Evolutionary conservation across 805 yeast genomes (phyloP).

Genomic region (Torulaspora quercuum): DNA sequence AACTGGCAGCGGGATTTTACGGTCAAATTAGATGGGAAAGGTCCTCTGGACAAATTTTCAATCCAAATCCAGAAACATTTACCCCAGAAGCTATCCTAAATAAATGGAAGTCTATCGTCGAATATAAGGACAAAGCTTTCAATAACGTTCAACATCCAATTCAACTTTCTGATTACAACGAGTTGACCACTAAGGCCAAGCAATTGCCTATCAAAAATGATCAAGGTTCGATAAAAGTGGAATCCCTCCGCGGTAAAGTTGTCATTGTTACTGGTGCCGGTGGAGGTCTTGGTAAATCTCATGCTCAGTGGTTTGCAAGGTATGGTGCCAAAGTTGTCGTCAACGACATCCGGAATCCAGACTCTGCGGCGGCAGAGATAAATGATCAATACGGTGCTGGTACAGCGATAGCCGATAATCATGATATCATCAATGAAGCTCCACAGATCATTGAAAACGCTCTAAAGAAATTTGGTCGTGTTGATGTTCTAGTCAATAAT

Average conservation of each 20-base stretch:
- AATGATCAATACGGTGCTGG: conserved; percentile 59
- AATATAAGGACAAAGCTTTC: conserved; percentile 57
- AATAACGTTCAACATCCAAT: conserved; percentile 62
- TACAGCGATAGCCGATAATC: conserved; percentile 75
- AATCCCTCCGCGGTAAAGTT: conserved; percentile 71
- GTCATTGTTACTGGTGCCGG: conserved; percentile 95
- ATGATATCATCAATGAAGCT: conserved; percentile 76
- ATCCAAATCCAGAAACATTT: conserved; percentile 61
- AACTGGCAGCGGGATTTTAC: conserved; percentile 91
- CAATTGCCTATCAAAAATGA: conserved; percentile 50
- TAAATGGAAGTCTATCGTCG: conserved; percentile 58
- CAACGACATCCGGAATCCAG: conserved; percentile 80
- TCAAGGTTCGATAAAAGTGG: conserved; percentile 52
- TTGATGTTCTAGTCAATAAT: conserved; percentile 83
- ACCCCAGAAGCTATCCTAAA: conserved; percentile 82
- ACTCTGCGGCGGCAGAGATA: conserved; percentile 71
- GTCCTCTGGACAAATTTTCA: conserved; percentile 78
- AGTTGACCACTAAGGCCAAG: conserved; percentile 51
- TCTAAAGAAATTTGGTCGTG: conserved; percentile 68
- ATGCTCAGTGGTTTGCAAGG: conserved; percentile 78
- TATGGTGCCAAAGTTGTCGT: conserved; percentile 95
- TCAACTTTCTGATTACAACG: conserved; percentile 66
- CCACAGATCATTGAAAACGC: conserved; percentile 75
- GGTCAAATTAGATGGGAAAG: conserved; percentile 95
- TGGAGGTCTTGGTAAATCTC: conserved; percentile 87